Evolutionary conservation across 306 rosid species (phyloP).

Genomic region (Styphnolobium japonicum): DNA sequence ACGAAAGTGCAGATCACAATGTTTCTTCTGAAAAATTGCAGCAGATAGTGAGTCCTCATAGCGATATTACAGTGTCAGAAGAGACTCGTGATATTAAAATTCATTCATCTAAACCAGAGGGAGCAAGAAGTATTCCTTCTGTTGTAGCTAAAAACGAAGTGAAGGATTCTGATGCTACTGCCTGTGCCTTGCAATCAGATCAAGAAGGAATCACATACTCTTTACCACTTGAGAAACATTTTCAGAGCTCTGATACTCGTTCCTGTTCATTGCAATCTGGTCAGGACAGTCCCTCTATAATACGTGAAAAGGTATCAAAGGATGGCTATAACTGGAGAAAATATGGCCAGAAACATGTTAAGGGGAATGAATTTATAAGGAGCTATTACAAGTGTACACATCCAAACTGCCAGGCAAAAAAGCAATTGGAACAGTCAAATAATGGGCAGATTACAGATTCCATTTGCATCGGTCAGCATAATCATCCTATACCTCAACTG

Average conservation of each 20-base stretch:
- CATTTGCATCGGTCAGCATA: conserved; percentile 72
- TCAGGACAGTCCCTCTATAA: conserved; percentile 47
- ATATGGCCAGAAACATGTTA: conserved; percentile 88
- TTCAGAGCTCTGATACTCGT: conserved; percentile 35
- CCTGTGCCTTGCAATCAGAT: conserved; percentile 36
- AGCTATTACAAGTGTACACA: conserved; percentile 87
- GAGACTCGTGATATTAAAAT: conserved; percentile 32
- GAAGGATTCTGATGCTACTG: conserved; percentile 40
- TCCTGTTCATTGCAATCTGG: conserved; percentile 30
- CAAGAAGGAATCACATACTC: conserved; percentile 46
- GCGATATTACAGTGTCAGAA: conserved; percentile 35
- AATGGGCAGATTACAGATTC: conserved; percentile 62
- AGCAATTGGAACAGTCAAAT: conserved; percentile 65
- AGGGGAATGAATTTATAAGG: conserved; percentile 68
- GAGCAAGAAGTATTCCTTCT: conserved; percentile 21
- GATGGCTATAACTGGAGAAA: conserved; percentile 97
- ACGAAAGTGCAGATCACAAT: conserved; percentile 45
- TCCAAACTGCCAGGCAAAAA: conserved; percentile 76
- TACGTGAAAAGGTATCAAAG: conserved; percentile 65
- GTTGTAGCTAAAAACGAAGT: conserved; percentile 20
- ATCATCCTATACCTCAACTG: conserved; percentile 66
- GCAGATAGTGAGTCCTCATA: conserved; percentile 37
- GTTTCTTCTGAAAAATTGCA: conserved; percentile 49
- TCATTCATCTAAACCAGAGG: conserved; percentile 32
- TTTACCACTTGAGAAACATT: conserved; percentile 37